These are phyloP conservation scores for Dalechampia spathulata DNA, from an alignment of 441 rosid species.

Conservation along the genomic window DNA sequence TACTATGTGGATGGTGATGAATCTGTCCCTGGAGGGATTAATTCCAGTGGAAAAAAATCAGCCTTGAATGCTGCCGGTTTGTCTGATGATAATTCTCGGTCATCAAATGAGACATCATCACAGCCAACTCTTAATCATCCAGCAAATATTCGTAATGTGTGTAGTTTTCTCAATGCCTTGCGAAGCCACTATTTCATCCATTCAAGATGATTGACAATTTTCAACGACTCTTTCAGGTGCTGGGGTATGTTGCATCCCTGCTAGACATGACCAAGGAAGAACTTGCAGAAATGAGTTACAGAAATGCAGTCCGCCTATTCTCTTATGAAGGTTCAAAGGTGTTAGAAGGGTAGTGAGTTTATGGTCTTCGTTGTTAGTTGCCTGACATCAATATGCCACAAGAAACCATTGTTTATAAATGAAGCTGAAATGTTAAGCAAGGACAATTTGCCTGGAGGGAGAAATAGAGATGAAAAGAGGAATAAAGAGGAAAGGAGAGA, in stretches of 20 bases:
- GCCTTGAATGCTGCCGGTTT: conserved; percentile 16
- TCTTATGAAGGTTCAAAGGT: conserved; percentile 61
- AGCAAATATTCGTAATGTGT: conserved; percentile 61
- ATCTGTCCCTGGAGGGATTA: conserved; percentile 23
- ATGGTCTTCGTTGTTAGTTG: neutral
- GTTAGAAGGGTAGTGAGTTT: conserved; percentile 13
- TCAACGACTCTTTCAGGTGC: conserved; percentile 37
- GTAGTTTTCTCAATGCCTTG: conserved; percentile 11
- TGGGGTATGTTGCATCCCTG: conserved; percentile 57
- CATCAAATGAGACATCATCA: conserved; percentile 23
- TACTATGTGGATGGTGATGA: conserved; percentile 46
- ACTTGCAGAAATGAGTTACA: conserved; percentile 54
- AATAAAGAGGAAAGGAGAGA: too few relatives aligned
- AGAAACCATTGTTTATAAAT: neutral
- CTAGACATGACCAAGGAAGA: conserved; percentile 56
- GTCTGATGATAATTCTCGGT: conserved; percentile 15
- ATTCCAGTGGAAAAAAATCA: conserved; percentile 22
- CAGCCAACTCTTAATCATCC: conserved; percentile 70
- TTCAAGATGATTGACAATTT: neutral
- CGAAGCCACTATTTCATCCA: neutral
- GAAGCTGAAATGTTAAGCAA: neutral
- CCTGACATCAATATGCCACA: neutral
- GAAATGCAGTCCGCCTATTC: conserved; percentile 54
- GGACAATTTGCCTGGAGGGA: too few relatives aligned
- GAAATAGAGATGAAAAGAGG: too few relatives aligned